These are phyloP conservation scores for Holtermanniella nyarrowii DNA, from an alignment of 768 basidiomycete genomes.

Conservation along the genomic window DNA sequence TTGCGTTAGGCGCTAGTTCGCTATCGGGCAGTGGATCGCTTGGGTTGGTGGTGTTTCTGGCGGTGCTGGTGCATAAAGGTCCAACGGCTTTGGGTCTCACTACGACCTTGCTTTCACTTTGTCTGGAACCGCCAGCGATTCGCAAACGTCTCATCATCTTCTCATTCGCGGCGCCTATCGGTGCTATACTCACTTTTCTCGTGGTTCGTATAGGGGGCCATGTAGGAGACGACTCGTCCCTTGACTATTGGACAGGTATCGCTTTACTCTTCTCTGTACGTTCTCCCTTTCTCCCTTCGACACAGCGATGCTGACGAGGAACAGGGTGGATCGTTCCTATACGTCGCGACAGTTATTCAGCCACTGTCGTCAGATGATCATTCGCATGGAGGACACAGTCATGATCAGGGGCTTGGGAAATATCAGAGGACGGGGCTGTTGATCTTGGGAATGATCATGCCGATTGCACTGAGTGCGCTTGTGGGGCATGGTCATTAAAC, in stretches of 20 bases:
- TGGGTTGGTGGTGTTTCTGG: conserved; percentile 77
- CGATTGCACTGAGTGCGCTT: conserved; percentile 52
- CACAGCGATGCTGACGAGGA: not conserved
- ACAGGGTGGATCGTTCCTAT: conserved; percentile 86
- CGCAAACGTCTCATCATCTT: conserved; percentile 67
- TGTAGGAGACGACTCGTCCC: conserved; percentile 12
- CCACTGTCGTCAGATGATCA: conserved; percentile 46
- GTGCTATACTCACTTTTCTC: conserved; percentile 65
- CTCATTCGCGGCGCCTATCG: conserved; percentile 69
- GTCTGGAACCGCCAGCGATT: conserved; percentile 59
- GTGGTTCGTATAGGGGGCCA: conserved; percentile 45
- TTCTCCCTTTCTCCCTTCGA: conserved; percentile 6
- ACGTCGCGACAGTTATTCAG: conserved; percentile 85
- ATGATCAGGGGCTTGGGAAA: conserved; percentile 44
- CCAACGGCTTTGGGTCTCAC: conserved; percentile 86
- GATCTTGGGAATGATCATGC: conserved; percentile 60
- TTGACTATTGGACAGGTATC: conserved; percentile 56
- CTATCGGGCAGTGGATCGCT: conserved; percentile 44
- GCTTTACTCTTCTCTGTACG: conserved; percentile 76
- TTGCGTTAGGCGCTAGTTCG: conserved; percentile 67
- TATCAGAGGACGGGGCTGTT: conserved; percentile 49
- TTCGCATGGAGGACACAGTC: conserved; percentile 38
- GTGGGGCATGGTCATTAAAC: conserved; percentile 51
- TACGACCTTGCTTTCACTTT: conserved; percentile 66
- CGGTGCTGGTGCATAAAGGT: conserved; percentile 85